Conservation (phyloP, 805 yeast species). For the Saccharomycopsis javanensis region DNA sequence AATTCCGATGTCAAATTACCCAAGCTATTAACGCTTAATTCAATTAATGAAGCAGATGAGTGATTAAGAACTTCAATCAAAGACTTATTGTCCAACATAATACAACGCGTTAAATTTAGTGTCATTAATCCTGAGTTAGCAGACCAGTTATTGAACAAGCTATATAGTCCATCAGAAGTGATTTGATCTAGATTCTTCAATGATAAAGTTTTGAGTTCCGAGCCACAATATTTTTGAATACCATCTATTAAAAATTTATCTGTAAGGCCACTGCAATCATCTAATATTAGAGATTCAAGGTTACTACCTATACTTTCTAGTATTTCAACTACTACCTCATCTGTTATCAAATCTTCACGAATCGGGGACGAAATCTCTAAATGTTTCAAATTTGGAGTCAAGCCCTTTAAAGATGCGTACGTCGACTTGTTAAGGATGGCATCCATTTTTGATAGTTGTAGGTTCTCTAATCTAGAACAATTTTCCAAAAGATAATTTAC, state of each 20-base stretch:
- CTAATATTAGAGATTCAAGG: conserved; percentile 47
- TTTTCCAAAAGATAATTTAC: conserved; percentile 51
- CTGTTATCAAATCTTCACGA: conserved; percentile 54
- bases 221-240: conserved; percentile 43
- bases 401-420: conserved; percentile 54
- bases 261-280: conserved; percentile 66
- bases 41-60: conserved; percentile 54
- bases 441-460: conserved; percentile 62
- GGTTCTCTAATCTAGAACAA: conserved; percentile 48
- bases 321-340: conserved; percentile 54
- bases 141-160: conserved; percentile 48
- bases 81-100: conserved; percentile 53
- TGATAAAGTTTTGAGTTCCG: conserved; percentile 47
- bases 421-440: conserved; percentile 50
- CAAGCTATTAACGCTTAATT: conserved; percentile 67
- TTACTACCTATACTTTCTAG: conserved; percentile 54
- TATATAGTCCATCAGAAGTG: conserved; percentile 56
- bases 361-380: conserved; percentile 64
- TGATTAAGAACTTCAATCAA: conserved; percentile 52
- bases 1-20: conserved; percentile 42
- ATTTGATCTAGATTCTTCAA: conserved; percentile 51
- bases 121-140: conserved; percentile 47
- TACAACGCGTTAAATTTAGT: conserved; percentile 57
- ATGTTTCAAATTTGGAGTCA: conserved; percentile 38
- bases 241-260: conserved; percentile 55